Base-by-base conservation (phyloP, 75 land plant species). In the Picea sitchensis region DNA sequence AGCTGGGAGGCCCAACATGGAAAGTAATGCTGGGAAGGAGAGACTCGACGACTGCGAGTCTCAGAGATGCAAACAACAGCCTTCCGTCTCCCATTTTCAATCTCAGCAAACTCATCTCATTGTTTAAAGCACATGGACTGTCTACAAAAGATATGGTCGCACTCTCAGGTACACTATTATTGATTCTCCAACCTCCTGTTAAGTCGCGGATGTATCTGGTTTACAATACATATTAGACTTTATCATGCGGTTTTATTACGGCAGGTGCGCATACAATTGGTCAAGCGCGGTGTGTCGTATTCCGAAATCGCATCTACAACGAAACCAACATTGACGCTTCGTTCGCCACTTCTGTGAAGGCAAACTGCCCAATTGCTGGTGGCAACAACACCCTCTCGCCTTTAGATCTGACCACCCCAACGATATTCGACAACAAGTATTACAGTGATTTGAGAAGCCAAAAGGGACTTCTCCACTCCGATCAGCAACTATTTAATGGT, bases 1-100 rank as follows among this genome's bases (percentile, higher is more conserved):
- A 83, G 81, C 78, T 80, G 14, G 88, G 90, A 41, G 90, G 88
- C 4, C 80, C 61, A 26, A 51, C 83, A 23, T 88, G 86, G 88
- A 71, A 76, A 20, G 86, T 85, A 34, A 41, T 26, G 31, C 56
- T 77, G 62, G 86, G 86, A 59, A 76, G 86, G 31, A 62, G 83
- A 57, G 83, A 84, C 41, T 73, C 84, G 3, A 72, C 81, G 2
- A 73, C 87, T 0, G 88, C 88, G 68, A 82, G 80, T 79, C 31
- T 32, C 65, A 34, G 56, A 57, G 54, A 18, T 47, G 87, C 82
- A n/a, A 58, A 77, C n/a, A 20, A 3, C 13, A 61, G 73, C 5
- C 65, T 87, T 23, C 87, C 90, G 12, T 21, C 54, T 1, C 47
- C 60, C 13, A 54, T 8, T 1, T 65, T 8, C 14, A 41, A 11